Evolutionary conservation across 345 rosid genomes (phyloP).

Genomic region (Lenwebbia sp.): DNA sequence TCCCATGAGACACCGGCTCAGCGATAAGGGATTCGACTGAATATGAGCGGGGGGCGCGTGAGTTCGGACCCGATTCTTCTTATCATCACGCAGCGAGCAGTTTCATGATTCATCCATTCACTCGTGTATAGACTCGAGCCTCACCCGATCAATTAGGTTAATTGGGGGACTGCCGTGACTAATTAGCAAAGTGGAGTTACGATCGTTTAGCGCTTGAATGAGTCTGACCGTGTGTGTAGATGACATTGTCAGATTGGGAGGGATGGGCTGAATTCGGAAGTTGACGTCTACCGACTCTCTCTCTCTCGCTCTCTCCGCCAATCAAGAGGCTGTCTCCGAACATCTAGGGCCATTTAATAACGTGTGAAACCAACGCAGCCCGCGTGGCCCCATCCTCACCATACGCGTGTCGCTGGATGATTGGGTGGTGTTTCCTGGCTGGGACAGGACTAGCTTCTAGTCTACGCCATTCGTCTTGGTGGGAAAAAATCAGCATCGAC

Average conservation of each 20-base stretch:
- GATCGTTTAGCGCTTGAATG: too few species aligned
- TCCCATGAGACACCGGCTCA: background rate
- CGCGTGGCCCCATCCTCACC: background rate
- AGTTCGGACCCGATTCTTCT: background rate
- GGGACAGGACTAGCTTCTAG: background rate
- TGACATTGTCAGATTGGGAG: too few species aligned
- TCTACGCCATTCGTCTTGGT: background rate
- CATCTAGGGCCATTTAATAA: background rate
- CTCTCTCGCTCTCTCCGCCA: background rate
- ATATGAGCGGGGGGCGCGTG: background rate
- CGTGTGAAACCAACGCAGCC: background rate
- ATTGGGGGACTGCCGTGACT: too few species aligned
- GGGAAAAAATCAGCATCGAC: background rate
- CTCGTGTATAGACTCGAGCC: background rate
- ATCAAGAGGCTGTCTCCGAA: background rate
- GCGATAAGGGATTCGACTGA: background rate
- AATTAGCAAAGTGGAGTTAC: too few species aligned
- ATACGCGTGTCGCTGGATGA: background rate
- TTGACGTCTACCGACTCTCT: background rate
- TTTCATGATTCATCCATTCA: background rate
- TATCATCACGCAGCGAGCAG: rapidly evolving
- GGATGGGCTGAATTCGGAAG: too few species aligned
- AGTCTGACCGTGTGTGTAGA: too few species aligned
- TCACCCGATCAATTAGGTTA: background rate
- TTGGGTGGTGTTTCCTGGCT: background rate